These are phyloP conservation scores for Lathyrus aphaca DNA, from an alignment of 306 rosid genomes.

Conservation along the genomic window DNA sequence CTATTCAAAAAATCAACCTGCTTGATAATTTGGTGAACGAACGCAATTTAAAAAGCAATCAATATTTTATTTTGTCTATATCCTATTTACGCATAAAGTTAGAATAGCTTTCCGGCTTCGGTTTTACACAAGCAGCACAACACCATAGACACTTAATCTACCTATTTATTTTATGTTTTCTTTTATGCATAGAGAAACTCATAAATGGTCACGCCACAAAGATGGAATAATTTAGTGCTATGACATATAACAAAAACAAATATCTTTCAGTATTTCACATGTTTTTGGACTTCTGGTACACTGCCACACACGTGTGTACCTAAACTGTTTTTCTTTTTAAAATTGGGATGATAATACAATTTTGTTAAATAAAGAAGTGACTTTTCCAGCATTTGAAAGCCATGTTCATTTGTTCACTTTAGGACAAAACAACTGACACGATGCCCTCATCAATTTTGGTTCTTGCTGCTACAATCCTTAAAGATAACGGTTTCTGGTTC, in stretches of 20 bases:
- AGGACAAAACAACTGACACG: constrained; percentile 7
- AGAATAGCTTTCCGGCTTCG: constrained; percentile 3
- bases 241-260: too few relatives aligned
- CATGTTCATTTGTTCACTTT: constrained; percentile 22
- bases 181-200: neutral
- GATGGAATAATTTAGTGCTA: neutral
- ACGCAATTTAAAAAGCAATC: too few relatives aligned
- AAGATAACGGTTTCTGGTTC: neutral
- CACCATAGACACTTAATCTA: neutral
- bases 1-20: too few relatives aligned
- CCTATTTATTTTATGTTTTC: neutral
- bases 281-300: too few relatives aligned
- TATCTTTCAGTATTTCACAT: too few relatives aligned
- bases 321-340: neutral
- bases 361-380: neutral
- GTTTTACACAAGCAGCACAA: constrained; percentile 25
- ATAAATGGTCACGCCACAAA: neutral
- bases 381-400: constrained; percentile 38
- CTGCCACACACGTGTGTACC: too few relatives aligned
- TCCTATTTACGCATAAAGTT: constrained; percentile 9
- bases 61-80: neutral
- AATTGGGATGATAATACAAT: constrained; percentile 1
- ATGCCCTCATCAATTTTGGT: constrained; percentile 7
- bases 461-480: neutral
- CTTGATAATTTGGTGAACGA: too few relatives aligned